Conservation (phyloP, 2,329 filamentous ascomycete genomes). For the Colletotrichum noveboracense region DNA sequence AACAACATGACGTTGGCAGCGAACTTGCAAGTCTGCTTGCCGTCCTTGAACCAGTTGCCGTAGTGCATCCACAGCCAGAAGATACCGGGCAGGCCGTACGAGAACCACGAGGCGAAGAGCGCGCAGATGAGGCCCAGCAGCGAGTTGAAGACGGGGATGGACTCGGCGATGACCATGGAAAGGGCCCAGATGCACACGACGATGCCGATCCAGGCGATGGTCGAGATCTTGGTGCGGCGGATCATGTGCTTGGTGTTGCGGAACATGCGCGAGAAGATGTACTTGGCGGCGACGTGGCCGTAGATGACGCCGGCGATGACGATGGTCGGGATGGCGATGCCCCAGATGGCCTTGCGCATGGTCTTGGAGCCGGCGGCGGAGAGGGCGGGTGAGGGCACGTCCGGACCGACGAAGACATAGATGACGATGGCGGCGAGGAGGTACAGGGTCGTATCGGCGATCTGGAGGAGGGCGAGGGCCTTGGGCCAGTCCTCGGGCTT, state of each 20-base stretch:
- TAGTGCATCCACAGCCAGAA: constrained; percentile 55
- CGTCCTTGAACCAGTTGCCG: constrained; percentile 40
- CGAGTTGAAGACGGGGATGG: constrained; percentile 72
- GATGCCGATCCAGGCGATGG: constrained; percentile 64
- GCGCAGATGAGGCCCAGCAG: constrained; percentile 68
- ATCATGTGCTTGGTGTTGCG: constrained; percentile 60
- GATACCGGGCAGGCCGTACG: constrained; percentile 51
- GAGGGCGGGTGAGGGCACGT: constrained; percentile 70
- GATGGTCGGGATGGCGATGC: constrained; percentile 72
- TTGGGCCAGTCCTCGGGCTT: constrained; percentile 66
- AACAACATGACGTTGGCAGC: constrained; percentile 35
- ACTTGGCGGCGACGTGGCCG: constrained; percentile 69
- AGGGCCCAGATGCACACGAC: constrained; percentile 61
- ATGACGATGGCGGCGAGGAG: constrained; percentile 68
- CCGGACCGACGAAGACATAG: constrained; percentile 68
- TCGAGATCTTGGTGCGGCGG: constrained; percentile 54
- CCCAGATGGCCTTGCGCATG: constrained; percentile 70
- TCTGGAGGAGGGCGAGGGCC: constrained; percentile 52
- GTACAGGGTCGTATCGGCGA: constrained; percentile 65
- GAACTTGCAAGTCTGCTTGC: constrained; percentile 36
- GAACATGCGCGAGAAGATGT: constrained; percentile 70
- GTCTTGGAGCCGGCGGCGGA: constrained; percentile 58
- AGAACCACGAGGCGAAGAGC: constrained; percentile 73
- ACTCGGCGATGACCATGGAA: constrained; percentile 72
- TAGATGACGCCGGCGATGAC: constrained; percentile 75